Conservation (phyloP, 1,284 basidiomycete species). For the Singerocomus inundabilis region DNA sequence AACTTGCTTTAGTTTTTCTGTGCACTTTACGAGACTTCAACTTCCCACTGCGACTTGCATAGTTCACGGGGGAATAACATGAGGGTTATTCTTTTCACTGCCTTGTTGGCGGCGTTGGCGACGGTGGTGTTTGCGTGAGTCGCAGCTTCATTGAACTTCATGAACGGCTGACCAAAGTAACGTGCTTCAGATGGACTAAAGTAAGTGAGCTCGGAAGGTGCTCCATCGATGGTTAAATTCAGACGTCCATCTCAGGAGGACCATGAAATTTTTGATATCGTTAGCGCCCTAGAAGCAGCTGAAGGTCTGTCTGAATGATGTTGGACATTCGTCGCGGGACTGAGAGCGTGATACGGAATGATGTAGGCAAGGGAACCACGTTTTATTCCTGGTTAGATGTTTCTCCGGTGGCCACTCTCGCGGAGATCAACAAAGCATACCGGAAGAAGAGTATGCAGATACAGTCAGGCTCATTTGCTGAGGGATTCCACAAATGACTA, state of each 20-base stretch:
- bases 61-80: conserved; percentile 27
- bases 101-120: conserved; percentile 43
- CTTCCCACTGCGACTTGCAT: not conserved
- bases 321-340: not conserved
- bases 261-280: conserved; percentile 96
- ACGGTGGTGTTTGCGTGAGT: conserved; percentile 50
- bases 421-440: conserved; percentile 85
- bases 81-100: conserved; percentile 40
- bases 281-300: conserved; percentile 73
- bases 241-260: conserved; percentile 59
- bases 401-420: conserved; percentile 61
- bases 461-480: conserved; percentile 57
- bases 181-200: conserved; percentile 62
- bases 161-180: conserved; percentile 2
- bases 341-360: conserved; percentile 1
- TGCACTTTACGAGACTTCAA: not conserved
- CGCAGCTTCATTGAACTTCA: not conserved
- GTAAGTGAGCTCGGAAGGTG: conserved; percentile 35
- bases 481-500: conserved; percentile 8
- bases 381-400: conserved; percentile 89
- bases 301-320: conserved; percentile 56
- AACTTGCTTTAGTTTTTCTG: not conserved
- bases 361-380: conserved; percentile 73
- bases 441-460: conserved; percentile 83
- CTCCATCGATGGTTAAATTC: conserved; percentile 6